Conservation (phyloP, 1,284 basidiomycete species). For the Testicularia cyperi region DNA sequence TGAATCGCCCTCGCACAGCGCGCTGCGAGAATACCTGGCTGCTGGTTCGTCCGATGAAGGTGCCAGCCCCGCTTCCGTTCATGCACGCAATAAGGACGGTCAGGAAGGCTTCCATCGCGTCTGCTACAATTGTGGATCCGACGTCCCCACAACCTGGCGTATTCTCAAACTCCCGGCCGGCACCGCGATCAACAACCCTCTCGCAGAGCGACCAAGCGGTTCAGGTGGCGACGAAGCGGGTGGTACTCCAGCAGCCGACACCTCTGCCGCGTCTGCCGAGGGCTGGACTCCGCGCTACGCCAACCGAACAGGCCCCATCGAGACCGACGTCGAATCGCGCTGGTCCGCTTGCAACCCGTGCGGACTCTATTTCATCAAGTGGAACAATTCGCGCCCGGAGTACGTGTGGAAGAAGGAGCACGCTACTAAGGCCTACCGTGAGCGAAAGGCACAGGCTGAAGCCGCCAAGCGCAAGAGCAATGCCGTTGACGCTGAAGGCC, state of each 20-base stretch:
- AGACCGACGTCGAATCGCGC: slow-evolving; percentile 34
- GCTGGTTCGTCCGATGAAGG: slow-evolving; percentile 14
- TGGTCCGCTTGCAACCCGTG: slow-evolving; percentile 57
- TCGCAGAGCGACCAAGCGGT: slow-evolving; percentile 38
- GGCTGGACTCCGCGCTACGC: slow-evolving; percentile 16
- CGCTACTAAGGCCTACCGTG: slow-evolving; percentile 18
- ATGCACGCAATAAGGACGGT: slow-evolving; percentile 6
- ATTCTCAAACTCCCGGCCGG: slow-evolving; percentile 39
- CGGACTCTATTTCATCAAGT: slow-evolving; percentile 52
- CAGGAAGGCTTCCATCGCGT: slow-evolving; percentile 10
- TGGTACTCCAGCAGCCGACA: no score
- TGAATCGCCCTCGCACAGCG: slow-evolving; percentile 1
- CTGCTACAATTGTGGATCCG: slow-evolving; percentile 56
- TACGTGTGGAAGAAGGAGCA: slow-evolving; percentile 42
- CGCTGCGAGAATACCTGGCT: slow-evolving; percentile 7
- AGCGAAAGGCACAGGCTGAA: slow-evolving; percentile 19
- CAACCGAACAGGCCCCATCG: slow-evolving; percentile 7
- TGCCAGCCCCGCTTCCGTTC: slow-evolving; percentile 5
- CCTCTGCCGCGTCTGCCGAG: slow-evolving; percentile 1
- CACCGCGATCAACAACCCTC: slow-evolving; percentile 31
- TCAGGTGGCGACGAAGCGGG: no score
- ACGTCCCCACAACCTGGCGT: slow-evolving; percentile 44
- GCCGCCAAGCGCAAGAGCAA: slow-evolving; percentile 16
- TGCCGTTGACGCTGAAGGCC: neutral
- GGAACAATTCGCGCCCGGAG: slow-evolving; percentile 42